Evolutionary conservation across 352 stramenopile genomes (phyloP).

Genomic region (Aphanomyces cochlioides): DNA sequence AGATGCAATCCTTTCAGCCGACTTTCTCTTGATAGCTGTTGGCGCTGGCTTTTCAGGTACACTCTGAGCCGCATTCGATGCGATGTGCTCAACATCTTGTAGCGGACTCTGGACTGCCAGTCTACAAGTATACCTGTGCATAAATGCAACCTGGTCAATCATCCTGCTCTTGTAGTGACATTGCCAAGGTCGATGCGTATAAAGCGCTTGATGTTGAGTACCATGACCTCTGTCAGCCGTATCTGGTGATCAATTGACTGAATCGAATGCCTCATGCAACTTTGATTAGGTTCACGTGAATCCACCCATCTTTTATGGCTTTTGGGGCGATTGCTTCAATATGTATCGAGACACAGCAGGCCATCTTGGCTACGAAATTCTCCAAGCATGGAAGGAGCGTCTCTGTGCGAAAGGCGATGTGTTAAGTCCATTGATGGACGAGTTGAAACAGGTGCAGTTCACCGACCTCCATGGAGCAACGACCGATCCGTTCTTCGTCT

Average conservation of each 20-base stretch:
- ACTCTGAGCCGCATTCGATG: background rate
- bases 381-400: slow-evolving; percentile 52
- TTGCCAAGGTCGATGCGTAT: slow-evolving; percentile 82
- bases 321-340: slow-evolving; percentile 89
- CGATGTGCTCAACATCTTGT: background rate
- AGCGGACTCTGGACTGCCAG: slow-evolving; percentile 82
- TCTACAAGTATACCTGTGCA: slow-evolving; percentile 63
- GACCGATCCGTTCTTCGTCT: slow-evolving; percentile 84
- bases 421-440: slow-evolving; percentile 35
- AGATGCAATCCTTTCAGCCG: slow-evolving; percentile 66
- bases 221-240: slow-evolving; percentile 84
- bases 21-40: slow-evolving; percentile 85
- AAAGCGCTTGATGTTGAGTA: slow-evolving; percentile 77
- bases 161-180: slow-evolving; percentile 51
- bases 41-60: slow-evolving; percentile 84
- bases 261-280: background rate
- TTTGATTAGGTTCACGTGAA: slow-evolving; percentile 60
- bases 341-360: slow-evolving; percentile 74
- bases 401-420: slow-evolving; percentile 29
- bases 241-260: slow-evolving; percentile 43
- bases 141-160: background rate
- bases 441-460: background rate
- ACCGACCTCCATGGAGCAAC: slow-evolving; percentile 36
- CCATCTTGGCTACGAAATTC: slow-evolving; percentile 71
- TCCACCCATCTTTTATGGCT: slow-evolving; percentile 84